Evolutionary conservation across 352 stramenopile species (phyloP).

Genomic region (Peronosclerospora sorghi): DNA sequence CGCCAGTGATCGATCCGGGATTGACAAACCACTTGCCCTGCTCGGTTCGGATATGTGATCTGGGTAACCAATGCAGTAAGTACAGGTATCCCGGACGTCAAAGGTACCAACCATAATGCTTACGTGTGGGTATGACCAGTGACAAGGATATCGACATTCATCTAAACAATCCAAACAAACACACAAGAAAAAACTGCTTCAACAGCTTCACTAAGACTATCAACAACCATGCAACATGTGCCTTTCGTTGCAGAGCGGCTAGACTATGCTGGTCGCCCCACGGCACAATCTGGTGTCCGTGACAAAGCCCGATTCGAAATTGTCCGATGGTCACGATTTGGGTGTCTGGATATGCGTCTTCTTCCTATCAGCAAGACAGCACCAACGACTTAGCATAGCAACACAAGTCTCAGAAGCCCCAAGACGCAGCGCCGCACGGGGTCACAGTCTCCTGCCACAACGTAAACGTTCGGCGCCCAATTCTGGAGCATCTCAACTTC

Average conservation of each 20-base stretch:
- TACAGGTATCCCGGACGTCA: not conserved
- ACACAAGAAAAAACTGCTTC: not conserved
- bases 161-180: constrained; percentile 23
- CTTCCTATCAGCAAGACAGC: constrained; percentile 16
- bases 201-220: not conserved
- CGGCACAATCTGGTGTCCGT: constrained; percentile 94
- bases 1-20: constrained; percentile 94
- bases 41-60: constrained; percentile 84
- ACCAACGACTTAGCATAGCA: not conserved
- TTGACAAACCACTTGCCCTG: constrained; percentile 97
- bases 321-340: constrained; percentile 94
- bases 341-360: constrained; percentile 86
- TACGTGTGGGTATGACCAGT: constrained; percentile 92
- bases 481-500: constrained; percentile 91
- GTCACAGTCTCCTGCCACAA: constrained; percentile 93
- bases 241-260: constrained; percentile 82
- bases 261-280: constrained; percentile 85
- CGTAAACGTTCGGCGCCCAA: constrained; percentile 94
- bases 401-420: not conserved
- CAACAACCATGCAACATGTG: constrained; percentile 5
- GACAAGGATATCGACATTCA: constrained; percentile 97
- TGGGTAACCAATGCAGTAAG: constrained; percentile 10
- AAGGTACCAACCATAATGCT: constrained; percentile 3
- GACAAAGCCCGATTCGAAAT: constrained; percentile 95
- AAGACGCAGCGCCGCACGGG: constrained; percentile 28